phyloP scores from a whole-genome alignment of 1,284 basidiomycete genomes.

The Boletus smithii region DNA sequence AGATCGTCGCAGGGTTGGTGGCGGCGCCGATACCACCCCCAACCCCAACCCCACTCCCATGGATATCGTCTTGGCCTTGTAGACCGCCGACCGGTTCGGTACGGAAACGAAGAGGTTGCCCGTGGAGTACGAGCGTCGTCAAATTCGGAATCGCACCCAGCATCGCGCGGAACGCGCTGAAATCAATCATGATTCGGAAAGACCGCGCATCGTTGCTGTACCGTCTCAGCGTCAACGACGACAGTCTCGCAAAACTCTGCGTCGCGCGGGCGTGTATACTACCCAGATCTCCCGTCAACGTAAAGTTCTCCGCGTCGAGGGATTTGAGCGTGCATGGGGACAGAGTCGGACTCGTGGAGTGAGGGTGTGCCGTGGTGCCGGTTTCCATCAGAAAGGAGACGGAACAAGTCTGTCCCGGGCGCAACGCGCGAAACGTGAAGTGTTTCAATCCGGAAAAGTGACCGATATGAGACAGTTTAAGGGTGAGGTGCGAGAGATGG shows the following conservation, averaged over 20 bases:
- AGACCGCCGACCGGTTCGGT: conserved; percentile 8
- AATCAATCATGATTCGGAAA: conserved; percentile 29
- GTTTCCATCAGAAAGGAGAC: conserved; percentile 24
- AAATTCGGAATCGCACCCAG: conserved; percentile 22
- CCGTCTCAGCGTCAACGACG: conserved; percentile 29
- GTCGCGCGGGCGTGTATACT: conserved; percentile 14
- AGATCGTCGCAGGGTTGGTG: too few species aligned
- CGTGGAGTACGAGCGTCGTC: conserved; percentile 27
- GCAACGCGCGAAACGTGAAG: conserved; percentile 31
- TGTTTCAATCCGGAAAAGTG: conserved; percentile 25
- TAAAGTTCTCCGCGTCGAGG: conserved; percentile 30
- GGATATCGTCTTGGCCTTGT: conserved; percentile 7
- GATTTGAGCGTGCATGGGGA: conserved; percentile 24
- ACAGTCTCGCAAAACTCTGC: conserved; percentile 22
- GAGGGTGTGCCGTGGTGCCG: conserved; percentile 10
- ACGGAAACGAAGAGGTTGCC: conserved; percentile 30
- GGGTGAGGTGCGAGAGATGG: conserved; percentile 29
- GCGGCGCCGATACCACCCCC: neutral
- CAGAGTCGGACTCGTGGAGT: neutral
- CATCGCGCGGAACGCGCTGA: conserved; percentile 27
- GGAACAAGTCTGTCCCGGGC: conserved; percentile 31
- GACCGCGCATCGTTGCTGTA: conserved; percentile 30
- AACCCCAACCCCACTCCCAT: conserved; percentile 1
- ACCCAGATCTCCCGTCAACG: conserved; percentile 20
- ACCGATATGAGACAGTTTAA: conserved; percentile 23